These are phyloP conservation scores for Calonectria crousiana DNA, from an alignment of 2,329 filamentous ascomycete genomes.

Conservation along the genomic window DNA sequence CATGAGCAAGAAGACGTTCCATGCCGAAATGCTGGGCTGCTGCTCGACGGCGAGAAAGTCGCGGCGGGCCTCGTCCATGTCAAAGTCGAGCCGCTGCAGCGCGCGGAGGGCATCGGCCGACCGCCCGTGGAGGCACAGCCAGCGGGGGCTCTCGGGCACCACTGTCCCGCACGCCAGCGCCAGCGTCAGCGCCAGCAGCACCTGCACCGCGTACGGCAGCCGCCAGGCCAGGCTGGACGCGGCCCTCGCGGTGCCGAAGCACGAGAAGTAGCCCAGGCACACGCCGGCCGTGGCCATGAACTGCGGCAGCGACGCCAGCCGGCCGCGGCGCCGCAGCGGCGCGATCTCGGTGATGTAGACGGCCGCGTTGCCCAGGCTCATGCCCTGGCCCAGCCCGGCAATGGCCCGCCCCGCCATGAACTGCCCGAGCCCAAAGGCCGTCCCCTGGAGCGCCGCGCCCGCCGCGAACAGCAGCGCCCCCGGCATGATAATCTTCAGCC, in stretches of 20 bases:
- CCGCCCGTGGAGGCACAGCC: slow-evolving; percentile 26
- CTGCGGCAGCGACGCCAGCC: slow-evolving; percentile 65
- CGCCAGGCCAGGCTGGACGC: neutral
- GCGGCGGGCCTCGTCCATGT: slow-evolving; percentile 59
- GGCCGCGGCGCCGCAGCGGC: slow-evolving; percentile 61
- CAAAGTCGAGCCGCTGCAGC: slow-evolving; percentile 57
- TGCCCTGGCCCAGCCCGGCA: slow-evolving; percentile 69
- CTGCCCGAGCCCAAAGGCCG: slow-evolving; percentile 59
- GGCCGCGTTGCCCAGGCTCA: slow-evolving; percentile 67
- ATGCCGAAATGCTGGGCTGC: slow-evolving; percentile 46
- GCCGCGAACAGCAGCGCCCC: slow-evolving; percentile 65
- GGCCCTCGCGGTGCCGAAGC: neutral
- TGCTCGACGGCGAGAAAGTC: slow-evolving; percentile 53
- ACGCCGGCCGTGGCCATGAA: slow-evolving; percentile 64
- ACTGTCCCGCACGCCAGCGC: slow-evolving; percentile 19
- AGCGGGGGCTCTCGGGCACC: slow-evolving; percentile 8
- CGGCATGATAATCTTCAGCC: slow-evolving; percentile 48
- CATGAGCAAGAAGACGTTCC: slow-evolving; percentile 49
- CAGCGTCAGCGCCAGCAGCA: neutral
- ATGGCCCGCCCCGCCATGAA: slow-evolving; percentile 68
- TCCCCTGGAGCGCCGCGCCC: slow-evolving; percentile 65
- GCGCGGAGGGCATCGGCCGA: slow-evolving; percentile 58
- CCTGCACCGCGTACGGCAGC: neutral
- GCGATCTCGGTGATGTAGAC: slow-evolving; percentile 74
- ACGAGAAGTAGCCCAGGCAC: slow-evolving; percentile 42